Conservation (phyloP, 768 basidiomycete genomes). For the Termitomyces sp. region DNA sequence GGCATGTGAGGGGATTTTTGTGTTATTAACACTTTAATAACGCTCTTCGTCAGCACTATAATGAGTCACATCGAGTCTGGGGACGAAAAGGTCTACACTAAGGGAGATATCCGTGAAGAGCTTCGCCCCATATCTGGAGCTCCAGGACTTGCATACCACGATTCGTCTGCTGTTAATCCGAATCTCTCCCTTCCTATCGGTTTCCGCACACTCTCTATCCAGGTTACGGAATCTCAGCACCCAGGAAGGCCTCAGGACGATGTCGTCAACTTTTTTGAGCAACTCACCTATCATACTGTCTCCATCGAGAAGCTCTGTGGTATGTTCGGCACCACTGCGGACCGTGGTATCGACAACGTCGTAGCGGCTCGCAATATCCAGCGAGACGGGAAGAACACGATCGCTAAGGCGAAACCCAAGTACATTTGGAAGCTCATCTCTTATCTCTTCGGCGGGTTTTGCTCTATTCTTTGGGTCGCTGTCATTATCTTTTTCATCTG, state of each 20-base stretch:
- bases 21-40: background rate
- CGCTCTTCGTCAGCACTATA: background rate
- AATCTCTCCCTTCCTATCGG: constrained; percentile 13
- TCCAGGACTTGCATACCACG: constrained; percentile 1
- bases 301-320: constrained; percentile 9
- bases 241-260: constrained; percentile 5
- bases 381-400: constrained; percentile 15
- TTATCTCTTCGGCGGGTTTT: constrained; percentile 17
- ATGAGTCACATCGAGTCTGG: background rate
- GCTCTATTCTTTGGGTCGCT: constrained; percentile 16
- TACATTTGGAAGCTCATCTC: constrained; percentile 14
- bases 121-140: background rate
- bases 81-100: background rate
- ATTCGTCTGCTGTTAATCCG: background rate
- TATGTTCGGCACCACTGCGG: constrained; percentile 9
- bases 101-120: constrained; percentile 1
- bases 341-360: constrained; percentile 11
- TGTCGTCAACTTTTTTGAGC: constrained; percentile 13
- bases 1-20: background rate
- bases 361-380: constrained; percentile 11
- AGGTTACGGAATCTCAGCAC: constrained; percentile 13
- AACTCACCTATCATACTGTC: constrained; percentile 11
- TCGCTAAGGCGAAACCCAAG: constrained; percentile 10
- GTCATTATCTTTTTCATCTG: constrained; percentile 15
- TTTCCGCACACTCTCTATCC: constrained; percentile 17